Base-by-base conservation (phyloP, 2,329 filamentous ascomycete species). In the Verticillium albo-atrum region DNA sequence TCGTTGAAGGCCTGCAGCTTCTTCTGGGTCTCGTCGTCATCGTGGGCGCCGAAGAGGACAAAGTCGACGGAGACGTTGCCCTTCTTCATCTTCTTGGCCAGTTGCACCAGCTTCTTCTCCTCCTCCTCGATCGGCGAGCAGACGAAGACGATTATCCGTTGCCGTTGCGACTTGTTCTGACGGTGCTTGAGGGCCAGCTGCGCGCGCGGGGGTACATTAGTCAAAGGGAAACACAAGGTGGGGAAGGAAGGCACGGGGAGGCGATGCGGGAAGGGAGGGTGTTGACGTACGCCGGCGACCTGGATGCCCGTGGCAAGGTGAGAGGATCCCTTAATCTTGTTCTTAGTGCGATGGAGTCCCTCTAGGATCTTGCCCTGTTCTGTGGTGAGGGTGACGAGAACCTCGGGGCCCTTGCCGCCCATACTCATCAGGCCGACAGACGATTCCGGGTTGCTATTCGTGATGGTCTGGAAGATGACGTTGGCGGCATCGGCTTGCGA, bases 71-170 rank as follows among this genome's bases (percentile, higher is more conserved):
- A 91, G 62, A 97, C 91, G 71, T 91, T 94, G 75, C 89, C 90
- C 84, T 99, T 99, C 87, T 98, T 98, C 92, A 98, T 96, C 80
- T 95, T 96, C 81, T 95, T 96, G 52, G 95, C 93, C 30, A 99
- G 84, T 71, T 91, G 91, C 63, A 93, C 85, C 56, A 99, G 86
- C 58, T 89, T 87, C 79, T 95, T 95, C 75, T 97, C 90, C 64
- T 91, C 89, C 71, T 99, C 95, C 63, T 88, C 84, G 70, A 98
- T 89, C 28, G 93, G 90, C 50, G 92, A 97, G 83, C 95, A 99
- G 64, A 93, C 89, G 75, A 99, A 97, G 62, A 96, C 92, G 76
- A 99, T 90, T 82, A 99, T 96, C 66, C 95, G 90, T 82, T 97
- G 93, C 68, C 92, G 88, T 78, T 98, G 95, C 55, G 91, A 92